A percentile compares a stretch with the other conserved stretches of the same genome.
Conservation (phyloP, 1,284 basidiomycete species). For the Cystobasidium slooffiae region DNA sequence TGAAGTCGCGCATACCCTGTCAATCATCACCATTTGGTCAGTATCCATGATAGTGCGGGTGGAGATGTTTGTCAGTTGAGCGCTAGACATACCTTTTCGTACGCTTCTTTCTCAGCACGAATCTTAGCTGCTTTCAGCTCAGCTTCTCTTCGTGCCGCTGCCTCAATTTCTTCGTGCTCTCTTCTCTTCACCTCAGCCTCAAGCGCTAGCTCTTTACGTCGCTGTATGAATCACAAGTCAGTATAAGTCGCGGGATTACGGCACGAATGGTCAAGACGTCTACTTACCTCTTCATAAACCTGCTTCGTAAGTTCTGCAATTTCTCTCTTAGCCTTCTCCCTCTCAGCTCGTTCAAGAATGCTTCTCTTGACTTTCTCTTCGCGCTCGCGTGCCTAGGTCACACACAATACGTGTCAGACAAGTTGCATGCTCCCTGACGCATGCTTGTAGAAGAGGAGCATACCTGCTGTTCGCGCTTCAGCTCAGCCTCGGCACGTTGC, state of each 20-base stretch:
- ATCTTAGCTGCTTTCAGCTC: slow-evolving; percentile 10
- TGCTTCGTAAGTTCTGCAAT: slow-evolving; percentile 37
- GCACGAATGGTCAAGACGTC: background rate
- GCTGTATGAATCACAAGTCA: background rate
- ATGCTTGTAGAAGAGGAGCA: background rate
- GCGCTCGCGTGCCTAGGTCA: slow-evolving; percentile 10
- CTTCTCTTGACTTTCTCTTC: slow-evolving; percentile 16
- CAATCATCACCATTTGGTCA: background rate
- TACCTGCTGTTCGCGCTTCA: slow-evolving; percentile 29
- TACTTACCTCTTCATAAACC: slow-evolving; percentile 23
- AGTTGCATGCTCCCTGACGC: background rate
- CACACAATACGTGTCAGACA: background rate
- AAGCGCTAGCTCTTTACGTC: slow-evolving; percentile 29
- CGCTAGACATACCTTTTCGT: slow-evolving; percentile 13
- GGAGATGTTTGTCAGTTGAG: background rate
- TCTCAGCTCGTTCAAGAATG: slow-evolving; percentile 54
- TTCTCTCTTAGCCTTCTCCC: slow-evolving; percentile 46
- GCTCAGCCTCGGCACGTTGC: slow-evolving; percentile 20
- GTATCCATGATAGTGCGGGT: too few species aligned
- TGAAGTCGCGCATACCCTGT: slow-evolving; percentile 12
- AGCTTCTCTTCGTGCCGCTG: slow-evolving; percentile 5
- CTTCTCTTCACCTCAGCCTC: slow-evolving; percentile 23
- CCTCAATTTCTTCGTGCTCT: slow-evolving; percentile 1
- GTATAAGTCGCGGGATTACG: background rate
- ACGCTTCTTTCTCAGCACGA: slow-evolving; percentile 11